Conservation (phyloP, 164 flowering plant species). For the Vitis labrusca region DNA sequence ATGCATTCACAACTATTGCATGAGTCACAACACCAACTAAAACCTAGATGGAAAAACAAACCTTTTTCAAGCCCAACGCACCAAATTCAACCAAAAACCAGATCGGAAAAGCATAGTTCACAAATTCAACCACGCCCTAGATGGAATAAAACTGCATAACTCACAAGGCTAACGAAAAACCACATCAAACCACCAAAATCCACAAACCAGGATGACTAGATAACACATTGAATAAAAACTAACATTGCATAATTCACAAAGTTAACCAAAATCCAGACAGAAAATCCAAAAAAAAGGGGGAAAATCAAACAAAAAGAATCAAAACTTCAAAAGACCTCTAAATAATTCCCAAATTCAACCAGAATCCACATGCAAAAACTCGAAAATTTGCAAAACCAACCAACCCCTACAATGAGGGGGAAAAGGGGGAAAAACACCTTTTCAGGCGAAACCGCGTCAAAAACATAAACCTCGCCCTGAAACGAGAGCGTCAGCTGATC, state of each 20-base stretch:
- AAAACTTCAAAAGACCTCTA: not conserved
- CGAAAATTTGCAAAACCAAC: not conserved
- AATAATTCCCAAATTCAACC: not conserved
- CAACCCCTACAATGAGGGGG: not conserved
- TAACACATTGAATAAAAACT: not conserved
- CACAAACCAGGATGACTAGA: not conserved
- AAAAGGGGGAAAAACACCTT: conserved; percentile 30
- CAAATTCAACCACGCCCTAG: not conserved
- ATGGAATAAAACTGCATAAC: not conserved
- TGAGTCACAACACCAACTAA: too few relatives aligned
- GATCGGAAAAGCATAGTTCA: not conserved
- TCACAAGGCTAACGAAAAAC: not conserved
- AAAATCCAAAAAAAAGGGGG: not conserved
- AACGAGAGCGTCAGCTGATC: conserved; percentile 59
- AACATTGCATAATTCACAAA: not conserved
- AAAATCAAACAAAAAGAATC: conserved; percentile 1
- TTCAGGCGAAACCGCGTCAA: conserved; percentile 63
- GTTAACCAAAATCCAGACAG: not conserved
- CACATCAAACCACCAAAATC: not conserved
- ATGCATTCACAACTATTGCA: too few relatives aligned
- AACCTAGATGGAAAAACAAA: too few relatives aligned
- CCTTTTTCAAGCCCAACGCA: too few relatives aligned
- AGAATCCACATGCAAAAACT: not conserved
- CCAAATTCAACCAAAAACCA: too few relatives aligned
- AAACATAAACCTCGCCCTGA: conserved; percentile 65